A percentile compares a stretch with the other conserved stretches of the same genome.
phyloP scores from a whole-genome alignment of 306 rosid genomes.

The Lagenaria siceraria region DNA sequence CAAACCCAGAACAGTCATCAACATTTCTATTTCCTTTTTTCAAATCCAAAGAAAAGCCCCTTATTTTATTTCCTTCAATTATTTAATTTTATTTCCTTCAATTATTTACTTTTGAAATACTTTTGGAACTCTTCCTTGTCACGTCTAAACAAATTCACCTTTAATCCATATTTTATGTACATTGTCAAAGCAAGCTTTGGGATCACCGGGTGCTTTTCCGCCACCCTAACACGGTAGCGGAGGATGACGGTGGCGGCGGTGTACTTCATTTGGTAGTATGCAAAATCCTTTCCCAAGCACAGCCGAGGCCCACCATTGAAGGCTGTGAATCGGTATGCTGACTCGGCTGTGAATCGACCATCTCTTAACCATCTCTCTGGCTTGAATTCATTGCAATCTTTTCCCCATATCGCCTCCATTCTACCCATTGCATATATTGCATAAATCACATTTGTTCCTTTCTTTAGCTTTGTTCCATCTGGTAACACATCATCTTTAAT shows the following conservation, averaged over 20 bases:
- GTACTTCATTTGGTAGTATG: conserved; percentile 80
- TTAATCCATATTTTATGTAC: conserved; percentile 76
- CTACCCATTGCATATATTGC: conserved; percentile 86
- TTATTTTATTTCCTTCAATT: background rate
- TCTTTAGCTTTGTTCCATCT: conserved; percentile 55
- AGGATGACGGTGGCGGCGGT: conserved; percentile 52
- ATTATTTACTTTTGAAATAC: conserved; percentile 4
- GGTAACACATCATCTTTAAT: conserved; percentile 59
- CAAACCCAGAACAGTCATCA: background rate
- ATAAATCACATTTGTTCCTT: conserved; percentile 70
- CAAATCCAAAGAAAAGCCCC: too few species aligned
- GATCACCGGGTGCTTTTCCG: conserved; percentile 33
- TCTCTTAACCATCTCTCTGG: conserved; percentile 87
- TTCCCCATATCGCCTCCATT: conserved; percentile 77
- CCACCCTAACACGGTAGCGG: conserved; percentile 47
- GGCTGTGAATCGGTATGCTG: too few species aligned
- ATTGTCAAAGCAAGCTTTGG: conserved; percentile 79
- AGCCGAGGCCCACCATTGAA: too few species aligned
- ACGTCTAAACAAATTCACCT: conserved; percentile 33
- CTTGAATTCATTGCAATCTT: conserved; percentile 54
- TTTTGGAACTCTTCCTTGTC: conserved; percentile 19
- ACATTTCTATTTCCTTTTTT: background rate
- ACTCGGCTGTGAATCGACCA: conserved; percentile 42
- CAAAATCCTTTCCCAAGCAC: conserved; percentile 82
- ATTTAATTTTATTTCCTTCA: background rate